Conservation (phyloP, 352 stramenopile genomes). For the Phytophthora meadii region DNA sequence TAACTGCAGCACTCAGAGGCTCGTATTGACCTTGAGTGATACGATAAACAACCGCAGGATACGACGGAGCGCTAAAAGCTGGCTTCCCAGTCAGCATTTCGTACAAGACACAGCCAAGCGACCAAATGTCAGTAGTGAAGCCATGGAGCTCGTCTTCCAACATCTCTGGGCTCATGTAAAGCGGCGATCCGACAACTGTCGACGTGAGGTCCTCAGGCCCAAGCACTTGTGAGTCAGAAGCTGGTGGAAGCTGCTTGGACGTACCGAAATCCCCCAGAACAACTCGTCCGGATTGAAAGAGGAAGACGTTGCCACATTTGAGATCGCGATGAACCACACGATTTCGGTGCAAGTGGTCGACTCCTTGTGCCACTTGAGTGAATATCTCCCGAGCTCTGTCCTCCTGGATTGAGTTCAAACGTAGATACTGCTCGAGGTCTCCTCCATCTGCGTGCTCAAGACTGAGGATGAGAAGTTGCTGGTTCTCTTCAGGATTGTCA, state of each 20-base stretch:
- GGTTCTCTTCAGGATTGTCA: background rate
- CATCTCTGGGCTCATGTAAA: conserved; percentile 68
- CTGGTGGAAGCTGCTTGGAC: conserved; percentile 47
- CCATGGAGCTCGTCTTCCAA: conserved; percentile 58
- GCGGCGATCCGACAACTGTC: conserved; percentile 68
- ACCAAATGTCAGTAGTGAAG: conserved; percentile 80
- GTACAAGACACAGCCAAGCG: conserved; percentile 84
- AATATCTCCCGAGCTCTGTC: too few relatives aligned
- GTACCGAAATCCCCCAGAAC: conserved; percentile 84
- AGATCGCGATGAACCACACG: too few relatives aligned
- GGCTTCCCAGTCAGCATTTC: conserved; percentile 57
- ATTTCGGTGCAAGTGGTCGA: too few relatives aligned
- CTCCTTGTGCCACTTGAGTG: too few relatives aligned
- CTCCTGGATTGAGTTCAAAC: too few relatives aligned
- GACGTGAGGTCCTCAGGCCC: conserved; percentile 35
- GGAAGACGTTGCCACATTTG: background rate
- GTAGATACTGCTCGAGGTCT: too few relatives aligned
- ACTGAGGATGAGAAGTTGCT: too few relatives aligned
- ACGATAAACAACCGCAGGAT: conserved; percentile 55
- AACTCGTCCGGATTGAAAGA: conserved; percentile 3
- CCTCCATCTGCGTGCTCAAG: too few relatives aligned
- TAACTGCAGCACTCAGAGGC: conserved; percentile 26
- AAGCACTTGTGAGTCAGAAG: background rate
- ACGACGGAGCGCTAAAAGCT: conserved; percentile 70
- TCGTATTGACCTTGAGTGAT: conserved; percentile 51